phyloP scores from a whole-genome alignment of 176 grass and related monocot genomes.

The Stipa capillata region DNA sequence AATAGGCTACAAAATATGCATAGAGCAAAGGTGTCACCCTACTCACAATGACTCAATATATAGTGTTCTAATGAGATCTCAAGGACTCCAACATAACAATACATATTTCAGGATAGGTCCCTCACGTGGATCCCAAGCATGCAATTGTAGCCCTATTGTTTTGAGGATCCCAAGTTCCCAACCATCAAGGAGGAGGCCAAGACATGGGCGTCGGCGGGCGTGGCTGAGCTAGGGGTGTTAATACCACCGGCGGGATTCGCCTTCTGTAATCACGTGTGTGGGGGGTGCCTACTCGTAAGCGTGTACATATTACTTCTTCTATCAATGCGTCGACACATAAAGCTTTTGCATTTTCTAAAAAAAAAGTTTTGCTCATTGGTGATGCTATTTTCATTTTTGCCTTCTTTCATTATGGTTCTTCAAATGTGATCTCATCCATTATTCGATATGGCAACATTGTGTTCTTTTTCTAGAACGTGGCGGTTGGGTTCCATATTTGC shows the following conservation, averaged over 20 bases:
- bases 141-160: not conserved
- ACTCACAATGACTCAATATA: not conserved
- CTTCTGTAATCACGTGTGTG: too few species aligned
- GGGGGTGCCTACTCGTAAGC: too few species aligned
- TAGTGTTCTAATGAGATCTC: not conserved
- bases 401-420: not conserved
- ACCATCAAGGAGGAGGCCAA: too few species aligned
- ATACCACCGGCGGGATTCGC: too few species aligned
- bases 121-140: not conserved
- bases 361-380: not conserved
- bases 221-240: too few species aligned
- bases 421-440: not conserved
- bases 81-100: not conserved
- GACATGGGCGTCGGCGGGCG: too few species aligned
- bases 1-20: slow-evolving; percentile 63
- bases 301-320: too few species aligned
- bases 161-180: not conserved
- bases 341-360: too few species aligned
- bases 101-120: not conserved
- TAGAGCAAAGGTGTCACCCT: not conserved
- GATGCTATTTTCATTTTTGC: not conserved
- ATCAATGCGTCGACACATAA: too few species aligned
- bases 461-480: not conserved
- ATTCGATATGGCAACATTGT: not conserved
- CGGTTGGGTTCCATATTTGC: not conserved